These are phyloP conservation scores for Ichthyophthirius multifiliis DNA, from an alignment of 169 alveolate genomes.

Conservation along the genomic window DNA sequence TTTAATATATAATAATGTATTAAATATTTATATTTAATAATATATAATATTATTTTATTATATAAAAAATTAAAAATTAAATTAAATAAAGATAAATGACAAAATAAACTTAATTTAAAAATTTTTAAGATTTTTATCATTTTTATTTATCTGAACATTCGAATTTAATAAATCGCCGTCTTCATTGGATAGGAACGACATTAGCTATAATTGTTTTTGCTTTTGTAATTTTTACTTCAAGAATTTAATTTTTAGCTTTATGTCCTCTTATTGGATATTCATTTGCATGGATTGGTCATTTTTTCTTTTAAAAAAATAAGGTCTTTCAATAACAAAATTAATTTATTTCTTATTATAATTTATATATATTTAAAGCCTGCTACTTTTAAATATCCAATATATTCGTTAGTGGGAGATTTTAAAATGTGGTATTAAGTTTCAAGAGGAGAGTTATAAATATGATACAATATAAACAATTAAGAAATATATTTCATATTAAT, in stretches of 20 bases:
- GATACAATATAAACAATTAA: not conserved
- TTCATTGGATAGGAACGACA: conserved; percentile 1
- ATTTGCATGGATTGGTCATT: conserved; percentile 30
- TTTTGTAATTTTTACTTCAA: not conserved
- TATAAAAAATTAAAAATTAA: too few relatives aligned
- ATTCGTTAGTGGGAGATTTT: conserved; percentile 12
- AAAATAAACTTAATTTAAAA: too few relatives aligned
- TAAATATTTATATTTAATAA: too few relatives aligned
- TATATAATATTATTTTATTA: too few relatives aligned
- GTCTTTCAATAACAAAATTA: not conserved
- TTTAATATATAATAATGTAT: too few relatives aligned
- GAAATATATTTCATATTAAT: not conserved
- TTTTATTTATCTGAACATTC: conserved; percentile 9
- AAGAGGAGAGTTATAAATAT: not conserved
- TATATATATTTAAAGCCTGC: too few relatives aligned
- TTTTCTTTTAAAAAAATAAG: conserved; percentile 17
- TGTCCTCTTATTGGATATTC: not conserved
- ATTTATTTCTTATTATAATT: not conserved
- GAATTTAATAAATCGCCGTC: not conserved
- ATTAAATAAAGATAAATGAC: too few relatives aligned
- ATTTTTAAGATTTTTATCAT: conserved; percentile 9
- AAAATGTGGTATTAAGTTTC: not conserved
- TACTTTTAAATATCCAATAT: conserved; percentile 2
- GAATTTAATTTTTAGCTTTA: not conserved
- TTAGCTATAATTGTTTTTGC: not conserved